A percentile compares a stretch with the other conserved stretches of the same genome.
phyloP scores from a whole-genome alignment of 495 filamentous ascomycete genomes.

The Apodospora peruviana region DNA sequence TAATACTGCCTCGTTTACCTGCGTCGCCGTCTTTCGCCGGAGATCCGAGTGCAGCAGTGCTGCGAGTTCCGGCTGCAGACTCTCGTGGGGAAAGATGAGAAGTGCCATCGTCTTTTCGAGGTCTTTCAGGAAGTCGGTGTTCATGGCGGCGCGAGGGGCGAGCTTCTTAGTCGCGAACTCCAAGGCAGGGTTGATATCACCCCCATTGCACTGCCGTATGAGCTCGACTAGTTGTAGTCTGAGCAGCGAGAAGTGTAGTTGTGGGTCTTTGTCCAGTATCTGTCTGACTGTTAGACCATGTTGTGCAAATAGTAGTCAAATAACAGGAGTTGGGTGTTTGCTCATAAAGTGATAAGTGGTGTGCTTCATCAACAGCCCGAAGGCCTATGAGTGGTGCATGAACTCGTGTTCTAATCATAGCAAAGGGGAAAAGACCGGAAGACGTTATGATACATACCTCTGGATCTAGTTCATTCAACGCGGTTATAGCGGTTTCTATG shows the following conservation, averaged over 20 bases:
- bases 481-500: conserved; percentile 77
- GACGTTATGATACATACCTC: conserved; percentile 56
- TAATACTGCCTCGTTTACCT: conserved; percentile 85
- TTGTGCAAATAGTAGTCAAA: neutral
- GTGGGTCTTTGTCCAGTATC: conserved; percentile 80
- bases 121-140: conserved; percentile 75
- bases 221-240: conserved; percentile 90
- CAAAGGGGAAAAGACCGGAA: conserved; percentile 22
- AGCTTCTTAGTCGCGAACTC: conserved; percentile 83
- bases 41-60: conserved; percentile 73
- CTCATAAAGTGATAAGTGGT: conserved; percentile 83
- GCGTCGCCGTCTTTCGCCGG: conserved; percentile 71
- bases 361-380: conserved; percentile 85
- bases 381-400: conserved; percentile 99
- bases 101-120: conserved; percentile 91
- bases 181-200: conserved; percentile 76
- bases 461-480: conserved; percentile 83
- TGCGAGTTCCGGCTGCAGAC: conserved; percentile 67
- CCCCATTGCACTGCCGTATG: conserved; percentile 70
- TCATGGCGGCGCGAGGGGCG: conserved; percentile 78
- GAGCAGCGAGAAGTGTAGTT: conserved; percentile 86
- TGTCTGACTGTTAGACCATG: conserved; percentile 31
- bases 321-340: conserved; percentile 30
- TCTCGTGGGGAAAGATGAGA: conserved; percentile 71
- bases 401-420: conserved; percentile 88